These are phyloP conservation scores for Candida quercuum DNA, from an alignment of 805 yeast species.

Conservation along the genomic window DNA sequence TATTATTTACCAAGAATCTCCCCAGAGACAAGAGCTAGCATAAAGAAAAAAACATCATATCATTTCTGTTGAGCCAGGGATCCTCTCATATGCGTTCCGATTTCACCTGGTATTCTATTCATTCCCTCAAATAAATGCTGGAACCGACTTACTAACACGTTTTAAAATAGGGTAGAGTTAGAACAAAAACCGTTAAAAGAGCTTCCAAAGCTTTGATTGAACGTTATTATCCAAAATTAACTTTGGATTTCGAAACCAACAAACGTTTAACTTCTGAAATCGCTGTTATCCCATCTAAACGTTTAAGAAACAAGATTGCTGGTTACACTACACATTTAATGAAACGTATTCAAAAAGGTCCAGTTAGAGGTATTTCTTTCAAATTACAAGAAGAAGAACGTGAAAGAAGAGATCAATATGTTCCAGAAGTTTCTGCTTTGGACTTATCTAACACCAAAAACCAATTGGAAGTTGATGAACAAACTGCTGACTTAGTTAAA, in stretches of 20 bases:
- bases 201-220: constrained; percentile 99
- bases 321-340: constrained; percentile 99
- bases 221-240: constrained; percentile 99
- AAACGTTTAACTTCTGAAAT: constrained; percentile 98
- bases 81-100: no score
- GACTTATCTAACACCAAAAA: constrained; percentile 95
- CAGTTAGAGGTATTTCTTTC: constrained; percentile 99
- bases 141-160: constrained; percentile 17
- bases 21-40: no score
- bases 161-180: constrained; percentile 90
- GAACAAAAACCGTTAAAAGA: constrained; percentile 99
- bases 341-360: constrained; percentile 99
- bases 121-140: no score
- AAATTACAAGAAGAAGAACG: constrained; percentile 99
- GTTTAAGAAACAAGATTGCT: constrained; percentile 99
- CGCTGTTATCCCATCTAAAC: constrained; percentile 98
- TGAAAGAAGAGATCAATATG: constrained; percentile 99
- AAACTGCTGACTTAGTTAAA: constrained; percentile 93
- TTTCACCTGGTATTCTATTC: no score
- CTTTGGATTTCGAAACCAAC: constrained; percentile 99
- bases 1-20: no score
- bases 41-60: no score
- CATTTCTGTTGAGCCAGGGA: no score
- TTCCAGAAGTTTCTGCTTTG: constrained; percentile 99
- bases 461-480: constrained; percentile 94